A percentile compares a stretch with the other conserved stretches of the same genome.
Evolutionary conservation across 495 filamentous ascomycete species (phyloP).

Genomic region (Penicillium canescens): DNA sequence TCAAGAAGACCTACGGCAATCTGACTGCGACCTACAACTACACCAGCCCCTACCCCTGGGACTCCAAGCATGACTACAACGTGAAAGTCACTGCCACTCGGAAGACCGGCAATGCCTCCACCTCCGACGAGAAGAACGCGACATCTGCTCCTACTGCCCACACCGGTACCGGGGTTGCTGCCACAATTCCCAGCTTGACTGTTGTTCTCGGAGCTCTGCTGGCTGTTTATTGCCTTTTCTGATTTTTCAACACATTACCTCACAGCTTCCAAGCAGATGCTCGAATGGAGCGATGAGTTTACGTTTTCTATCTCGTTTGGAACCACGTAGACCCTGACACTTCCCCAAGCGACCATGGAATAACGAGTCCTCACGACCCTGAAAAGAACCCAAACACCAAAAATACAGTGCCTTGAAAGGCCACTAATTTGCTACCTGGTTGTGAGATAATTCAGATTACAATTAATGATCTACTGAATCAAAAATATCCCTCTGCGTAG

Average conservation of each 20-base stretch:
- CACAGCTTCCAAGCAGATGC: not conserved
- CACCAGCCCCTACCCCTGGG: conserved; percentile 34
- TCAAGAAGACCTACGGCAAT: conserved; percentile 38
- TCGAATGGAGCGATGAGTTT: not conserved
- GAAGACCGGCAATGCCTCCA: conserved; percentile 15
- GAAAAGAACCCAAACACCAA: not conserved
- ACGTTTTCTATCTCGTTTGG: not conserved
- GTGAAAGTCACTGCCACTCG: conserved; percentile 31
- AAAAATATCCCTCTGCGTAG: too few relatives aligned
- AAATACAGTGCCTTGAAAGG: too few relatives aligned
- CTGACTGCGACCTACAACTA: conserved; percentile 39
- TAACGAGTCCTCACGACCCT: not conserved
- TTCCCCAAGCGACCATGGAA: too few relatives aligned
- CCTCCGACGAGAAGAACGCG: not conserved
- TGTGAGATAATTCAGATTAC: too few relatives aligned
- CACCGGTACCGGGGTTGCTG: conserved; percentile 1
- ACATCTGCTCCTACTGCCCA: not conserved
- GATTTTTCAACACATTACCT: not conserved
- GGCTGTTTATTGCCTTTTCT: conserved; percentile 13
- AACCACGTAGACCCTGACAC: too few relatives aligned
- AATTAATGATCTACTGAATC: too few relatives aligned
- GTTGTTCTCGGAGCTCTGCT: conserved; percentile 13
- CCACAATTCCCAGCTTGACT: conserved; percentile 1
- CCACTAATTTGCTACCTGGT: too few relatives aligned
- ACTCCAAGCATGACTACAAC: conserved; percentile 21